These are phyloP conservation scores for Pythium chondricola DNA, from an alignment of 352 stramenopile genomes.

Conservation along the genomic window DNA sequence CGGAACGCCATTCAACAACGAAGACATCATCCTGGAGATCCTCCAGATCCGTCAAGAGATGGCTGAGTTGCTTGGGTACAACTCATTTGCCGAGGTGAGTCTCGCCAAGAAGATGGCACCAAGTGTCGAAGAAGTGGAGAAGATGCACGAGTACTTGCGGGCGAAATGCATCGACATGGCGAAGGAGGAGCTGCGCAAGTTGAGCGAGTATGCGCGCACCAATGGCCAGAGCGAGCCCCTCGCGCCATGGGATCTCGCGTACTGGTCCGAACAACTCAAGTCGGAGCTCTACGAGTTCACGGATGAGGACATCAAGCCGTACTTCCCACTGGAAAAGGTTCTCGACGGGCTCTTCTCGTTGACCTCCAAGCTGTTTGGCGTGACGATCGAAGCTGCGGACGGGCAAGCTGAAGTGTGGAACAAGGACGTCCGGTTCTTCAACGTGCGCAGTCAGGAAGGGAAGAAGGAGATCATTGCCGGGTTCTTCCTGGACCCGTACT, in stretches of 20 bases:
- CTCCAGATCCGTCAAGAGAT: conserved; percentile 90
- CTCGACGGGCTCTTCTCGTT: conserved; percentile 96
- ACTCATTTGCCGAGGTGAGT: conserved; percentile 90
- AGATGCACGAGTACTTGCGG: conserved; percentile 91
- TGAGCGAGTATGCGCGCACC: conserved; percentile 81
- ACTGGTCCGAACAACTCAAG: conserved; percentile 94
- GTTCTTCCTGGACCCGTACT: conserved; percentile 98
- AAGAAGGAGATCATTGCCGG: conserved; percentile 87
- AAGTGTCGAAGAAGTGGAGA: conserved; percentile 84
- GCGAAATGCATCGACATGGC: conserved; percentile 91
- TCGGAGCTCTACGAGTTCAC: conserved; percentile 93
- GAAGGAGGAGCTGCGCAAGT: conserved; percentile 86
- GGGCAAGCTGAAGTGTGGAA: conserved; percentile 87
- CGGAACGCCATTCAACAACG: conserved; percentile 85
- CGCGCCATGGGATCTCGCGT: conserved; percentile 92
- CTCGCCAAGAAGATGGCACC: conserved; percentile 96
- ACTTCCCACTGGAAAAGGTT: conserved; percentile 94
- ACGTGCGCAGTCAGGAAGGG: conserved; percentile 79
- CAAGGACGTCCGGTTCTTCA: conserved; percentile 95
- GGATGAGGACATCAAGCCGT: conserved; percentile 96
- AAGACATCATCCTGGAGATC: conserved; percentile 92
- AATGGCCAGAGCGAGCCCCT: conserved; percentile 75
- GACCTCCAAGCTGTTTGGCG: conserved; percentile 91
- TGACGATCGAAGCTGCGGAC: conserved; percentile 87
- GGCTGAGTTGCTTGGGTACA: conserved; percentile 90